Percentiles rank a stretch among this genome's conserved stretches.
Evolutionary conservation across 2,329 filamentous ascomycete species (phyloP).

Genomic region (Colletotrichum agaves): DNA sequence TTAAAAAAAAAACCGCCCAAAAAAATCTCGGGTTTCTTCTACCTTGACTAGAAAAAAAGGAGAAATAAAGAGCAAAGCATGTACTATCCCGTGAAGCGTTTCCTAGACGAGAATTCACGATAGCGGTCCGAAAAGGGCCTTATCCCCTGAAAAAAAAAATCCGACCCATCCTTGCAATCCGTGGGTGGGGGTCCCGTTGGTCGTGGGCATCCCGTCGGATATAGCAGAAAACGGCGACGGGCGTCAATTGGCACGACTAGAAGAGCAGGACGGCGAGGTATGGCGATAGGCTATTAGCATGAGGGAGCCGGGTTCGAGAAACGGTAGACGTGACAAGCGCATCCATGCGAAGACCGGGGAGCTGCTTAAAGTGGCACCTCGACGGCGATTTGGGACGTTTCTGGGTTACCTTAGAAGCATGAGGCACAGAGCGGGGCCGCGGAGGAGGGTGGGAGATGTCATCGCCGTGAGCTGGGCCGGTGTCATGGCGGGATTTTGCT

Average conservation of each 20-base stretch:
- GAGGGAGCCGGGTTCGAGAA: not conserved
- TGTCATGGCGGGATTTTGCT: not conserved
- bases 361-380: not conserved
- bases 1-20: too few relatives aligned
- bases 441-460: conserved; percentile 11
- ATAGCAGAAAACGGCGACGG: conserved; percentile 16
- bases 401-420: not conserved
- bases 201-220: conserved; percentile 15
- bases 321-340: not conserved
- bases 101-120: conserved; percentile 1
- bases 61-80: not conserved
- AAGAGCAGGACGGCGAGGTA: not conserved
- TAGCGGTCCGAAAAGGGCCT: not conserved
- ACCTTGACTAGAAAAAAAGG: not conserved
- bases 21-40: too few relatives aligned
- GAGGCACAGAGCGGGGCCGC: conserved; percentile 16
- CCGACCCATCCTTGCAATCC: conserved; percentile 12
- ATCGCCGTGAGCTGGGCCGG: not conserved
- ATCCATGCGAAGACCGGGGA: conserved; percentile 17
- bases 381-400: conserved; percentile 16
- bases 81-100: conserved; percentile 4
- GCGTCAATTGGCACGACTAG: conserved; percentile 24
- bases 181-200: conserved; percentile 4
- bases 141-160: conserved; percentile 19
- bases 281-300: conserved; percentile 30